These are phyloP conservation scores for Mycena filopes DNA, from an alignment of 768 basidiomycete genomes.

Conservation along the genomic window DNA sequence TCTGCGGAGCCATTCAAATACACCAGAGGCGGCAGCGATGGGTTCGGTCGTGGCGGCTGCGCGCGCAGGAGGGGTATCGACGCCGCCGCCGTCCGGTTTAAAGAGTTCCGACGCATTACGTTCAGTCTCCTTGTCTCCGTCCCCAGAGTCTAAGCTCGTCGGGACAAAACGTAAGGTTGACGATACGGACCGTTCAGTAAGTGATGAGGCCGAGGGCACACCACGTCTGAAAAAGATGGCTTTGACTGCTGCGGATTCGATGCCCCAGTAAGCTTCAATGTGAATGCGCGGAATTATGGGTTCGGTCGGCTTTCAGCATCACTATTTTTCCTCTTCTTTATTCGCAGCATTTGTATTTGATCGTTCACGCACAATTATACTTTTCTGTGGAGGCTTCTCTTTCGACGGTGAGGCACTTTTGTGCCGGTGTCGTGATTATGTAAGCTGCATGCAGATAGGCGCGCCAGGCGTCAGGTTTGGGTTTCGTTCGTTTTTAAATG, in stretches of 20 bases:
- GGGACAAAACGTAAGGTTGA: constrained; percentile 85
- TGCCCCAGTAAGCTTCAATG: constrained; percentile 25
- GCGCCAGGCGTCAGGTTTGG: neutral
- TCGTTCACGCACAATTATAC: constrained; percentile 14
- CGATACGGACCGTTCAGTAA: constrained; percentile 53
- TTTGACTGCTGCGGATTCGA: constrained; percentile 38
- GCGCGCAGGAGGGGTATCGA: constrained; percentile 34
- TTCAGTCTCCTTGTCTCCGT: constrained; percentile 59
- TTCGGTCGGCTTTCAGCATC: constrained; percentile 8
- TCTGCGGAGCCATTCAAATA: constrained; percentile 75
- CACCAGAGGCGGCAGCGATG: constrained; percentile 62
- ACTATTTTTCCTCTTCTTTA: constrained; percentile 5
- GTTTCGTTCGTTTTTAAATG: too few species aligned
- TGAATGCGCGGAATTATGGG: constrained; percentile 13
- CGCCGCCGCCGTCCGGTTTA: constrained; percentile 48
- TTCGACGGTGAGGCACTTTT: neutral
- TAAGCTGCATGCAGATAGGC: neutral
- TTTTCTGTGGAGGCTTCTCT: neutral
- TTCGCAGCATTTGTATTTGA: constrained; percentile 28
- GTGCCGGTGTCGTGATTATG: neutral
- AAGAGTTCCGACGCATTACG: constrained; percentile 45
- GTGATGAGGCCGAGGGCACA: constrained; percentile 57
- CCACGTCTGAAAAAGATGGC: constrained; percentile 79
- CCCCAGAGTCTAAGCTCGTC: constrained; percentile 61
- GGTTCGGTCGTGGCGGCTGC: constrained; percentile 41